These are phyloP conservation scores for Ophiostoma novo-ulmi DNA, from an alignment of 2,329 filamentous ascomycete genomes.

Conservation along the genomic window DNA sequence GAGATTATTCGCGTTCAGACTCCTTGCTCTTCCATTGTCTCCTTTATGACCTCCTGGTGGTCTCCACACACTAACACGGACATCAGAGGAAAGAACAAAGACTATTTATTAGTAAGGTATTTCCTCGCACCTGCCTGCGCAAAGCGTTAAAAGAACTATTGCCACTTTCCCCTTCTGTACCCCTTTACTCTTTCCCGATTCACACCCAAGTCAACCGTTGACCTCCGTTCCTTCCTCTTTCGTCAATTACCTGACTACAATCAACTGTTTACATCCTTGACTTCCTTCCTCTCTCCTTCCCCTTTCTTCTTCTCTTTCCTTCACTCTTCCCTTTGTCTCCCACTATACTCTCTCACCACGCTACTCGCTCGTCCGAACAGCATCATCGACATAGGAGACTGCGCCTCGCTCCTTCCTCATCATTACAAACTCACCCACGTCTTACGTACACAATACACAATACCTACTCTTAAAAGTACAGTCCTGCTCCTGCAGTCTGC, in stretches of 20 bases:
- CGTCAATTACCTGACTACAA: neutral
- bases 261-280: neutral
- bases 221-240: neutral
- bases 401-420: conserved; percentile 8
- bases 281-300: neutral
- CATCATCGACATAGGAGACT: neutral
- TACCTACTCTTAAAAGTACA: neutral
- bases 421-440: neutral
- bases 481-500: neutral
- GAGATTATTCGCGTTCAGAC: neutral
- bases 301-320: neutral
- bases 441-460: neutral
- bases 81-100: neutral
- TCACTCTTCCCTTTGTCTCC: neutral
- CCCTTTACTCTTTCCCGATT: neutral
- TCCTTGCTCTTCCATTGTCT: neutral
- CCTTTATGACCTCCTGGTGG: neutral
- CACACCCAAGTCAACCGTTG: neutral
- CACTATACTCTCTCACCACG: neutral
- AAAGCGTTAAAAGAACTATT: neutral
- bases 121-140: conserved; percentile 1
- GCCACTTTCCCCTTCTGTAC: neutral
- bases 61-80: neutral
- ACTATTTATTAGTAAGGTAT: conserved; percentile 9
- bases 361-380: too few relatives aligned